Base-by-base conservation (phyloP, 352 stramenopile species). In the Globisporangium alternatum region DNA sequence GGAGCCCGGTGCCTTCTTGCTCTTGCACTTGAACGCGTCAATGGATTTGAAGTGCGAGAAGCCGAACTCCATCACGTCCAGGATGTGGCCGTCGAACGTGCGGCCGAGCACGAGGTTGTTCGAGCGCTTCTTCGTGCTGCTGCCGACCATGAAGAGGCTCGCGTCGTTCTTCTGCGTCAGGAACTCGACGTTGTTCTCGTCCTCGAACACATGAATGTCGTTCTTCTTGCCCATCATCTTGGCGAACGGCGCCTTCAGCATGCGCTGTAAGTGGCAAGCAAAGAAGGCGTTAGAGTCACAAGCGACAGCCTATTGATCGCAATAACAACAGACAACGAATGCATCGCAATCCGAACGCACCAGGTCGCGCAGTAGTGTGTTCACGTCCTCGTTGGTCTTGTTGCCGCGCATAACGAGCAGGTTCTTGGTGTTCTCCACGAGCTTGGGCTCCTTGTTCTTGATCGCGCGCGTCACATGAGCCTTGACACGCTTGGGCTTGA, bases 101-200 rank as follows among this genome's bases (percentile, higher is more conserved):
- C 98, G 87, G 13, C 98, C 98, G 45, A 99, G 71, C 21, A 99
- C 86, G 31, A 99, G 73, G 73, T 99, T 99, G 80, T 99, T 98
- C 19, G 97, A 94, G 69, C 98, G 87, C 77, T 99, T 99, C 81
- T 99, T 99, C 64, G 98, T 99, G 86, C 97, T 93, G 75, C 84
- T 97, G 28, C 91, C 97, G 57, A 99, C 75, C 47, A 93, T 84
- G 78, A 99, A 99, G 3, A 99, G 74, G 25, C 92, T 90, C 66
- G 91, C 97, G 77, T 99, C 97, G 77, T 99, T 99, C 85, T 99
- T 99, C 65, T 94, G 74, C 63, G 84, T 89, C n/a, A 98, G 70
- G 66, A 98, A 98, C 74, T 98, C 93, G 25, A 98, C 74, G 64
- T 87, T 88, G 65, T 89, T 97, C 66, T 95, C 84, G 68, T 98